A percentile compares a stretch with the other conserved stretches of the same genome.
These are phyloP conservation scores for Yamadazyma scolyti DNA, from an alignment of 805 yeast species.

Conservation along the genomic window DNA sequence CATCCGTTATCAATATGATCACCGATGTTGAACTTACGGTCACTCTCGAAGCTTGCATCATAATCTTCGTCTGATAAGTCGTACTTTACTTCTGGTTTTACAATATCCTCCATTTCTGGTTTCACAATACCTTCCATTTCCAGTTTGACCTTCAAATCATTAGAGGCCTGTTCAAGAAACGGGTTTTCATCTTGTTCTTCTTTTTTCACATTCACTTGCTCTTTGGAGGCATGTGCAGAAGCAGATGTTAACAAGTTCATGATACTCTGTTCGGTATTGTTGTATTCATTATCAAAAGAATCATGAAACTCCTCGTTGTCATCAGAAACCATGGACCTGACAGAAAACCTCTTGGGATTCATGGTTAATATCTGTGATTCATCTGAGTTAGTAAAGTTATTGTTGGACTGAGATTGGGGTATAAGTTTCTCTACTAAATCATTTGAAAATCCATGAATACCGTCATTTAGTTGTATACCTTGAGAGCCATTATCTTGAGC, in stretches of 20 bases:
- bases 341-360: slow-evolving; percentile 7
- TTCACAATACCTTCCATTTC: not conserved
- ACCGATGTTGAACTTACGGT: slow-evolving; percentile 13
- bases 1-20: slow-evolving; percentile 33
- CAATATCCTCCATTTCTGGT: slow-evolving; percentile 1
- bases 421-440: slow-evolving; percentile 30
- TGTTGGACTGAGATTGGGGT: slow-evolving; percentile 14
- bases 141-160: slow-evolving; percentile 1
- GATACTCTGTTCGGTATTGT: slow-evolving; percentile 36
- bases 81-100: slow-evolving; percentile 1
- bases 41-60: slow-evolving; percentile 1
- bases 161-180: slow-evolving; percentile 2
- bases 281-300: slow-evolving; percentile 32
- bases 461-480: slow-evolving; percentile 38
- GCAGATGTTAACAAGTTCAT: slow-evolving; percentile 32
- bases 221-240: no score
- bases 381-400: slow-evolving; percentile 5
- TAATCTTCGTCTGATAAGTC: not conserved
- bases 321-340: slow-evolving; percentile 7
- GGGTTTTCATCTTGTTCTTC: not conserved
- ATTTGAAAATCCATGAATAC: slow-evolving; percentile 41
- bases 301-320: slow-evolving; percentile 18
- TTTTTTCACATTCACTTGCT: not conserved
- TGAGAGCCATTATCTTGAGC: slow-evolving; percentile 12
- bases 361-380: slow-evolving; percentile 11